These are phyloP conservation scores for Pseudogymnoascus sp. DNA, from an alignment of 2,329 filamentous ascomycete species.

Conservation along the genomic window DNA sequence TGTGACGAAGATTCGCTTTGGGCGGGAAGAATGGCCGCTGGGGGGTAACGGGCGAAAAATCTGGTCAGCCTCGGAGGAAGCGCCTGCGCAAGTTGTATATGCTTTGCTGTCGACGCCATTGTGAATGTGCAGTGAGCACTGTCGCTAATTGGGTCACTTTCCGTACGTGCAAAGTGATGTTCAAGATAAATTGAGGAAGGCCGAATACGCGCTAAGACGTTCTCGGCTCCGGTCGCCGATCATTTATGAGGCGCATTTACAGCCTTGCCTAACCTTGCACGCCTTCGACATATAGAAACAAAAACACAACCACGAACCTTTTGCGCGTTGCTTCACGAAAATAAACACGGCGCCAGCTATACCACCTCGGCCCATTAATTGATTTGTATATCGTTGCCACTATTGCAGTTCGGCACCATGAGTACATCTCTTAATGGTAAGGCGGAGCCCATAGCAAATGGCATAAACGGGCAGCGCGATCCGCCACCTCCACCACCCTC, in stretches of 20 bases:
- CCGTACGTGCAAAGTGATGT: background rate
- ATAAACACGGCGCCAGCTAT: slow-evolving; percentile 1
- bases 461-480: slow-evolving; percentile 16
- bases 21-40: slow-evolving; percentile 48
- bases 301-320: background rate
- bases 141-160: background rate
- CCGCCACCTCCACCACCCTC: slow-evolving; percentile 27
- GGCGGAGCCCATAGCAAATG: slow-evolving; percentile 15
- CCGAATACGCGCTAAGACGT: background rate
- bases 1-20: slow-evolving; percentile 11
- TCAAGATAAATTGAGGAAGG: slow-evolving; percentile 8
- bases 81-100: slow-evolving; percentile 53
- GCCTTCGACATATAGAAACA: background rate
- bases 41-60: slow-evolving; percentile 88
- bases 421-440: background rate
- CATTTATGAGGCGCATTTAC: slow-evolving; percentile 6
- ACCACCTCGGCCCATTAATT: slow-evolving; percentile 9
- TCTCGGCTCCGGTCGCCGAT: background rate
- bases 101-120: slow-evolving; percentile 20
- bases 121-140: slow-evolving; percentile 10
- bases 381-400: background rate
- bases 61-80: slow-evolving; percentile 71
- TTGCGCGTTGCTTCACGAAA: background rate
- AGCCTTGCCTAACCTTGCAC: slow-evolving; percentile 6
- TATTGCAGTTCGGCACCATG: background rate